Evolutionary conservation across 345 rosid genomes (phyloP), one percentile per base, ranked within the genome.

Genomic region (Cardamine chenopodiifolia): DNA sequence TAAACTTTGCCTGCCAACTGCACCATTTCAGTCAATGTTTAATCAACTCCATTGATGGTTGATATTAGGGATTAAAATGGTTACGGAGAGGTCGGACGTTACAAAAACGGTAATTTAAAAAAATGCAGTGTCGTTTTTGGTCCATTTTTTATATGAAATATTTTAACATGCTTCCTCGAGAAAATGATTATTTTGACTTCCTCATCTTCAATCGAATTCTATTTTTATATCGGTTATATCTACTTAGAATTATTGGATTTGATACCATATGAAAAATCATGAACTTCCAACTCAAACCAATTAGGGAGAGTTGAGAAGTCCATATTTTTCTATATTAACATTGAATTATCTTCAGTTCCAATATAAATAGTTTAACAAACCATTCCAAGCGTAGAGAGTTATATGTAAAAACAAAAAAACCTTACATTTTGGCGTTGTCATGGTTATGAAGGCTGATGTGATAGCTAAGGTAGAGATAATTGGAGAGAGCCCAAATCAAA

Each of bases 1-100:
- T 49, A 44, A 87, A 81, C 82, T 86, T 87, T 22, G 84, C 83
- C 57, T 81, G 74, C 89, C 90, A 87, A 60, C 95, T 89, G 56
- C 22, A 52, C 45, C 74, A 78, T 72, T 56, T 54, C 4, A 42
- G 1, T 40, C 57, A n/a, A 63, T 35, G 2, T 11, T 60, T 6
- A 32, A 59, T 18, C 14, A 69, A 19, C 40, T 68, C 67, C 1
- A 39, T 1, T 12, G 13, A 1, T 48, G 3, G 7, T 48, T 17
- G 23, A 7, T 45, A 15, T 40, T 14, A 40, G 7, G 13, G 1
- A 12, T 31, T 31, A 12, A 47, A 18, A 45, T 17, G 22, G 22
- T 7, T 17, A 45, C 22, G 48, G 18, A n/a, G 49, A 8, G 19
- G 9, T 0, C 7, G 7, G 7, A n/a, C 26, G 7, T 5, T 31